Conservation (phyloP, 164 flowering plant species). For the Sedum album region DNA sequence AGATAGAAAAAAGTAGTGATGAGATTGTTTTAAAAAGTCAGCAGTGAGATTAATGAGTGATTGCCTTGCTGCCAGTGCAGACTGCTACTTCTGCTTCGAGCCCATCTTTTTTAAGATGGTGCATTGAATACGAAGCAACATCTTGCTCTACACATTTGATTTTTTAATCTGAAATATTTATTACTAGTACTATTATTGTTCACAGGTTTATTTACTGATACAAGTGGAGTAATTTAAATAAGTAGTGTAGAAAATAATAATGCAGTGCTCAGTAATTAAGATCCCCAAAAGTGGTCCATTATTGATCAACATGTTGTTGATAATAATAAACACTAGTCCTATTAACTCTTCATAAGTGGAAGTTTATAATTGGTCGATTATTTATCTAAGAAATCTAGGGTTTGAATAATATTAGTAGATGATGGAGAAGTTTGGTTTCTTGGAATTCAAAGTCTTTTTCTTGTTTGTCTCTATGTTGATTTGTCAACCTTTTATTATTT, state of each 20-base stretch:
- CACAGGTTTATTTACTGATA: neutral
- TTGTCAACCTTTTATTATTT: neutral
- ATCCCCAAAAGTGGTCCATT: neutral
- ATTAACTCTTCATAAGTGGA: neutral
- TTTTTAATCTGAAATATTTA: too few species aligned
- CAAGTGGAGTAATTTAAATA: neutral
- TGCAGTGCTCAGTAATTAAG: neutral
- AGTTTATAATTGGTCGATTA: neutral
- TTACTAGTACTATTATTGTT: neutral
- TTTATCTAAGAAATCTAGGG: neutral
- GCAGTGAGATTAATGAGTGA: conserved; percentile 5
- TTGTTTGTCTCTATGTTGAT: conserved; percentile 4
- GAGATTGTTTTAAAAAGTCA: conserved; percentile 5
- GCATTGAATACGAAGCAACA: neutral
- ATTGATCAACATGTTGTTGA: neutral
- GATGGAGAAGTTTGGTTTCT: conserved; percentile 5
- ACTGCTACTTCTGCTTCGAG: neutral
- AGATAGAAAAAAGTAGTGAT: neutral
- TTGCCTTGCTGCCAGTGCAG: neutral
- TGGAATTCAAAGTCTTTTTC: neutral
- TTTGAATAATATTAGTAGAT: neutral
- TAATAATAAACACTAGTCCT: neutral
- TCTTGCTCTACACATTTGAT: neutral
- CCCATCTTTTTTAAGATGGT: neutral
- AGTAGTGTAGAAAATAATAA: neutral